These are phyloP conservation scores for Paraphaeosphaeria sporulosa DNA, from an alignment of 2,329 filamentous ascomycete genomes.

Conservation along the genomic window DNA sequence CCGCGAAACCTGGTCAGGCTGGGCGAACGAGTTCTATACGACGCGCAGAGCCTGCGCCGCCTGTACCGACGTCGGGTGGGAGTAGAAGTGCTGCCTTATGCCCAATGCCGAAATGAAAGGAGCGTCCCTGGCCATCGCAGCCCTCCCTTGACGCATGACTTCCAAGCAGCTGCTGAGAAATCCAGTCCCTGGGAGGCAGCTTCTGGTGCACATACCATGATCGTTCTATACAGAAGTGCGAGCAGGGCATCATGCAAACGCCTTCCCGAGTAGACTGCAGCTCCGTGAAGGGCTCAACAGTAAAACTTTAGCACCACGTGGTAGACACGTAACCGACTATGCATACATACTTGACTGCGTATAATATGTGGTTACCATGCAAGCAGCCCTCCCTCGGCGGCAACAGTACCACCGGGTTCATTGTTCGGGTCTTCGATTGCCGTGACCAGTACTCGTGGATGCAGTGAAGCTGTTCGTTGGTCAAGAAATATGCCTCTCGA, in stretches of 20 bases:
- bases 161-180: slow-evolving; percentile 27
- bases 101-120: slow-evolving; percentile 31
- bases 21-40: slow-evolving; percentile 18
- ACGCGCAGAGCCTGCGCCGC: slow-evolving; percentile 21
- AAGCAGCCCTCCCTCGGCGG: slow-evolving; percentile 56
- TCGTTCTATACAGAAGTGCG: slow-evolving; percentile 32
- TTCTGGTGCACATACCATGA: slow-evolving; percentile 14
- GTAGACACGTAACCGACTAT: slow-evolving; percentile 61
- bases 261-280: slow-evolving; percentile 57
- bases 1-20: slow-evolving; percentile 18
- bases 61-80: slow-evolving; percentile 21
- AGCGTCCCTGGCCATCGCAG: slow-evolving; percentile 32
- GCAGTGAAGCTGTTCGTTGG: slow-evolving; percentile 30
- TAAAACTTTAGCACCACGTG: slow-evolving; percentile 52
- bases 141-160: slow-evolving; percentile 34
- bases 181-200: slow-evolving; percentile 8
- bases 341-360: slow-evolving; percentile 55
- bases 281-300: slow-evolving; percentile 45
- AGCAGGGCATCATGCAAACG: slow-evolving; percentile 48
- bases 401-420: slow-evolving; percentile 55
- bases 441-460: slow-evolving; percentile 57
- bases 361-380: slow-evolving; percentile 51
- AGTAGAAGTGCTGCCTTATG: slow-evolving; percentile 14
- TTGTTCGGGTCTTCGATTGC: slow-evolving; percentile 59
- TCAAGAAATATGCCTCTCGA: slow-evolving; percentile 18